Evolutionary conservation across 2,329 filamentous ascomycete genomes (phyloP).

Genomic region (Cylindrodendrum hubeiense): DNA sequence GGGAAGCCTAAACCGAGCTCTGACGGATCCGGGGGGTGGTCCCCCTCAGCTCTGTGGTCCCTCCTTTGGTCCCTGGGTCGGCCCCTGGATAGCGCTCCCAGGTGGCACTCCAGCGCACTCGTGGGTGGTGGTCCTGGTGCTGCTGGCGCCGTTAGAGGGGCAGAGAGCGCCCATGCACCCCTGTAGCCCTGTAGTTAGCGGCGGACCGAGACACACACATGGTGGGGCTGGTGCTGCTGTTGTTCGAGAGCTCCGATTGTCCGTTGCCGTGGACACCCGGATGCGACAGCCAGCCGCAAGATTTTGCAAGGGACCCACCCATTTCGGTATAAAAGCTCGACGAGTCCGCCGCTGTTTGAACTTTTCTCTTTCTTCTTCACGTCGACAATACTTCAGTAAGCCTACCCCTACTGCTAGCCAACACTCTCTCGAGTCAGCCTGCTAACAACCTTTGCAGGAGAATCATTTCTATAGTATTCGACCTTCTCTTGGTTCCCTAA

Average conservation of each 20-base stretch:
- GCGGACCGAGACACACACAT: not conserved
- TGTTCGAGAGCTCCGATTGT: conserved; percentile 2
- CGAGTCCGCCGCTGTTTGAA: too few species aligned
- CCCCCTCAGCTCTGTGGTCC: too few species aligned
- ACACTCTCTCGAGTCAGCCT: too few species aligned
- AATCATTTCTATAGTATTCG: too few species aligned
- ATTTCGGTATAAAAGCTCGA: too few species aligned
- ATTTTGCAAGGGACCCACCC: too few species aligned
- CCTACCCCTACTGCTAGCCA: too few species aligned
- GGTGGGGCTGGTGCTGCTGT: conserved; percentile 1
- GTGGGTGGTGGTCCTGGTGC: not conserved
- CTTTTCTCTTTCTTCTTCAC: too few species aligned
- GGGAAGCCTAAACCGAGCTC: conserved; percentile 13
- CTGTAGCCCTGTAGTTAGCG: conserved; percentile 20
- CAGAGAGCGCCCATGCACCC: conserved; percentile 9
- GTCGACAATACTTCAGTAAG: too few species aligned
- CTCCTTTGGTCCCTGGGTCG: not conserved
- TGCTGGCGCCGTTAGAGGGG: conserved; percentile 13
- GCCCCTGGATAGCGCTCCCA: conserved; percentile 10
- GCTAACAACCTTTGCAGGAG: too few species aligned
- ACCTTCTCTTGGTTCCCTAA: too few species aligned
- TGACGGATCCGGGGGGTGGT: conserved; percentile 10
- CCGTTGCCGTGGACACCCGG: conserved; percentile 21
- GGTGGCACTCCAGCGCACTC: conserved; percentile 8
- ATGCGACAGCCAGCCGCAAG: not conserved